Base-by-base conservation (phyloP, 805 yeast species). In the Yarrowia yakushimensis region DNA sequence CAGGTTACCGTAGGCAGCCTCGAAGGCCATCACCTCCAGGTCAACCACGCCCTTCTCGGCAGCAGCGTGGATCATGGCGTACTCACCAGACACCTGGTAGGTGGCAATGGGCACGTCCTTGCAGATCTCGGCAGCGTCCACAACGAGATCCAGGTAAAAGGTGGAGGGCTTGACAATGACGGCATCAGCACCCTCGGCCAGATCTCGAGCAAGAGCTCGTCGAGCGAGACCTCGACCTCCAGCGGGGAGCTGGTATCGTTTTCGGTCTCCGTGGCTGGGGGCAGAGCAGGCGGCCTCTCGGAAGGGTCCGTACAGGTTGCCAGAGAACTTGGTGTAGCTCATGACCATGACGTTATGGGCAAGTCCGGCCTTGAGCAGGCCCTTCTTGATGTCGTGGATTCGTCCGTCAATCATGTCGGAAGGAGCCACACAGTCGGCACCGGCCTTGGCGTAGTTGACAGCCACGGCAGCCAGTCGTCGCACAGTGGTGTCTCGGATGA, bases 351-450 rank as follows among this genome's bases (percentile, higher is more conserved):
- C 85, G 73, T 86, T 85, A 76, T 94, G 96, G 20, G 97, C 97
- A 64, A 94, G 74, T 27, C 85, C 86, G 12, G 88, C 90, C 48
- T 84, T 85, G 54, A 93, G 85, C 57, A 94, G 80, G 2, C 96
- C 97, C 41, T 78, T 75, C 74, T 94, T 94, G 74, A 94, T 94
- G 48, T 90, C 97, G 64, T 81, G 78, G 67, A 94, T 84, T 68
- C 99, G 83, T 25, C 99, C 99, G 74, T 94, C 99, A 70, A 92
- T 85, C 98, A 94, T 94, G 73, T 94, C 99, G 15, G 96, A 87
- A 12, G 99, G 99, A 1, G 98, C 97, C 31, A 94, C 96, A 63
- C 90, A 87, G 72, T 94, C 82, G 2, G 97, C 97, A 62, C 99
- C 99, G 0, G 98, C 98, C 69, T 81, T 83, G 31, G 97, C 98